Base-by-base conservation (phyloP, 306 rosid genomes). In the Vicia sativa region DNA sequence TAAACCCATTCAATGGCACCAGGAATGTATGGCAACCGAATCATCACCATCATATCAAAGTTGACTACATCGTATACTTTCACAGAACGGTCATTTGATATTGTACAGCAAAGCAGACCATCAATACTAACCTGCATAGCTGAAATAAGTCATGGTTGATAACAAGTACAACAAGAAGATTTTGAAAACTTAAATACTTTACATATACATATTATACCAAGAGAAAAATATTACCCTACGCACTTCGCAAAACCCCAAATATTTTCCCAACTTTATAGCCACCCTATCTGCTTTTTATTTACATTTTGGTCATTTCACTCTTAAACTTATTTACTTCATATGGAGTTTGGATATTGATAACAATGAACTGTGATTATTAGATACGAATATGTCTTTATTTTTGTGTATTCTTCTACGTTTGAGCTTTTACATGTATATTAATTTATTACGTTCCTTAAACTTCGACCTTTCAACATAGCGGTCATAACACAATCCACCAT, bases 1-100 rank as follows among this genome's bases (percentile, higher is more conserved):
- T 88, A 93, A 82, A 90, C 99, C 99, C 99, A 93, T 75, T 87
- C 96, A 81, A 86, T 80, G 70, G 99, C 96, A 67, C 99, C 92
- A 53, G 99, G 95, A 70, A 78, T 39, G 80, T 75, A 93, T 37
- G 88, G 71, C 65, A 87, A 75, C 42, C 91, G 86, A 78, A 93
- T 88, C 99, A 93, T 93, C 82, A 87, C 99, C 96, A 93, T 93
- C 99, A 93, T 93, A 77, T 93, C 99, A 73, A 63, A 93, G 87
- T 93, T 90, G 63, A 93, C 96, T 39, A 93, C 99, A 6, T 93
- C 99, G 64, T 93, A 93, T 82, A 93, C 85, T 85, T 93, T 93
- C 63, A 88, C 97, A 56, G 97, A 82, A 6, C 65, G 85, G 68
- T 93, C 99, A 73, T 75, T 78, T 61, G 99, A 93, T 85, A 90